phyloP scores from a whole-genome alignment of 306 rosid genomes.

The Citrullus colocynthis region DNA sequence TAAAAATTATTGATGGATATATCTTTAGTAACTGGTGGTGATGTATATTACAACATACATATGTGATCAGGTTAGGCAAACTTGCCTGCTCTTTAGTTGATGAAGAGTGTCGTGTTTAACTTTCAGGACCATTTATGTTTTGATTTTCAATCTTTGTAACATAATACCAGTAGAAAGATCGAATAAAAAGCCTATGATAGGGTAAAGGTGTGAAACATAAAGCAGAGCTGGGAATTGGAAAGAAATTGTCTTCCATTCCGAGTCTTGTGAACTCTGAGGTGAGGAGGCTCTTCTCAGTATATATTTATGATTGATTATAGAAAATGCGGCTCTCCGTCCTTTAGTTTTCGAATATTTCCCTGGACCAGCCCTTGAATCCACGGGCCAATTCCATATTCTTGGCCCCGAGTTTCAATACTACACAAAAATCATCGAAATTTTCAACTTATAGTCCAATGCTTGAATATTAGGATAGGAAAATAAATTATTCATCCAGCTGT shows the following conservation, averaged over 20 bases:
- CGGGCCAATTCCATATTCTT: not conserved
- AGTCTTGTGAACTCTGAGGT: not conserved
- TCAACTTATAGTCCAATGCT: not conserved
- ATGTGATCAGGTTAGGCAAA: not conserved
- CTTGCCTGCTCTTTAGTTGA: not conserved
- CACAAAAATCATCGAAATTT: not conserved
- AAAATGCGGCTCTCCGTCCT: not conserved
- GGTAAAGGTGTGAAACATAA: not conserved
- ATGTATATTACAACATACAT: not conserved
- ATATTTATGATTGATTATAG: not conserved
- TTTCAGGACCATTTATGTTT: not conserved
- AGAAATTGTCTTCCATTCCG: not conserved
- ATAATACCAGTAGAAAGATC: not conserved
- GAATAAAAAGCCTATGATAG: not conserved
- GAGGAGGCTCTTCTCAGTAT: not conserved
- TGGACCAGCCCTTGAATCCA: not conserved
- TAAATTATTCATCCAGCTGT: not conserved
- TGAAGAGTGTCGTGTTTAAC: not conserved
- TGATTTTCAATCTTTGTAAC: not conserved
- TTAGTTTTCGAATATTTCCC: not conserved
- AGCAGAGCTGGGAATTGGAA: not conserved
- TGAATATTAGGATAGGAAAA: not conserved
- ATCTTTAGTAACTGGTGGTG: not conserved
- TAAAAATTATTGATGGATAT: not conserved
- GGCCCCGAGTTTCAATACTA: not conserved